These are phyloP conservation scores for Brettanomyces nanus DNA, from an alignment of 805 yeast species.

Conservation along the genomic window DNA sequence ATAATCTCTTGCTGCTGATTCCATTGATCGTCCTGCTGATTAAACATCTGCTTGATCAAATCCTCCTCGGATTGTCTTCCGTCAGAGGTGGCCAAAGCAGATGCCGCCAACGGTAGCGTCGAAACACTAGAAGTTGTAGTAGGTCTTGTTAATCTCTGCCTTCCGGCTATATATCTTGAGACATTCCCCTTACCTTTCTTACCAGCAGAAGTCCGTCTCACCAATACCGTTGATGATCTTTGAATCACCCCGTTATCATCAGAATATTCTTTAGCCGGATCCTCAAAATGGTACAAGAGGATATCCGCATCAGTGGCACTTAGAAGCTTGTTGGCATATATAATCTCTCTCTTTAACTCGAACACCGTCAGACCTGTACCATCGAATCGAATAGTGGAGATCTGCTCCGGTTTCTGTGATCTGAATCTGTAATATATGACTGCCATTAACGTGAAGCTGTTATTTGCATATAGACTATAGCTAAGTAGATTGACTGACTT, in stretches of 20 bases:
- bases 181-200: conserved; percentile 48
- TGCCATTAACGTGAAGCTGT: conserved; percentile 19
- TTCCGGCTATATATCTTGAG: conserved; percentile 63
- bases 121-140: conserved; percentile 12
- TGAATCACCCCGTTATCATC: conserved; percentile 92
- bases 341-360: conserved; percentile 87
- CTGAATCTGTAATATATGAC: conserved; percentile 73
- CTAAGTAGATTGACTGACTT: background rate
- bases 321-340: conserved; percentile 69
- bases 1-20: conserved; percentile 85
- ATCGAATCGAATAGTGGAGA: conserved; percentile 77
- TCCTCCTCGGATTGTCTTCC: conserved; percentile 60
- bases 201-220: conserved; percentile 65
- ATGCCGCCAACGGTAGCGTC: conserved; percentile 12
- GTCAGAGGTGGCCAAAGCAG: conserved; percentile 18
- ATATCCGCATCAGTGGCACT: conserved; percentile 82
- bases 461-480: background rate
- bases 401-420: conserved; percentile 60
- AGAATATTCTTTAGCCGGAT: conserved; percentile 49
- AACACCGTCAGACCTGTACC: conserved; percentile 96
- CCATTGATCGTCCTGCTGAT: conserved; percentile 92
- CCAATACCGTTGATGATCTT: conserved; percentile 77
- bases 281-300: conserved; percentile 52
- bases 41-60: conserved; percentile 82
- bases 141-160: conserved; percentile 40